Evolutionary conservation across 352 stramenopile species (phyloP), one percentile per base, ranked within the genome.

Genomic region (Globisporangium canariense): DNA sequence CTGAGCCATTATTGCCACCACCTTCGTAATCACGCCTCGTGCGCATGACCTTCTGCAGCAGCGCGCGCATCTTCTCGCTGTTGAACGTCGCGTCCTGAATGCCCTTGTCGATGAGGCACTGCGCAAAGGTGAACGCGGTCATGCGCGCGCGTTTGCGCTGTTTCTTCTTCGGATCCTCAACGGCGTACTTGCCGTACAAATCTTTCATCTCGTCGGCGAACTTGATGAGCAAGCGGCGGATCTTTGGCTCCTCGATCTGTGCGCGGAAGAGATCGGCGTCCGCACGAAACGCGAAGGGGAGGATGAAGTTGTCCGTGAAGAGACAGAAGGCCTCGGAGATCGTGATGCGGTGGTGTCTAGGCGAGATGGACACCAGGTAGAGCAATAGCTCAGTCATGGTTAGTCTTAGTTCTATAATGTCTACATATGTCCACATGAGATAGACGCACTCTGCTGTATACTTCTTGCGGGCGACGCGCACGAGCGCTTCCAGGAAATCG

Each of bases 321-420:
- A 93, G 72, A 55, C 81, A 93, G 52, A 93, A 89, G 9, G 80
- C 74, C 66, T 93, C 84, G 6, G 84, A 93, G 7, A 93, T 64
- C 13, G 84, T 85, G 56, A 89, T 66, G 25, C 81, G 79, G 54
- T 88, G 82, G 58, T 76, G 72, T 55, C 79, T 89, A 45, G 2
- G 3, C 10, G n/a, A 25, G 11, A 14, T 16, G 3, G 51, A 45
- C 18, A 58, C 8, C 9, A 9, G 36, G 25, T 28, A 28, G 14
- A 40, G 20, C 25, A 56, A 25, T 22, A 25, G 7, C 8, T 0
- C 32, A 36, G 32, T 36, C 7, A 18, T n/a, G 16, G 16, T 43
- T 11, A 43, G 18, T 41, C 9, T 18, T 11, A 41, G 36, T 41
- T 11, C 8, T 16, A 41, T 41, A 41, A 11, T 40, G 16, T 18